These are phyloP conservation scores for Stellera chamaejasme DNA, from an alignment of 345 rosid species.

Conservation along the genomic window DNA sequence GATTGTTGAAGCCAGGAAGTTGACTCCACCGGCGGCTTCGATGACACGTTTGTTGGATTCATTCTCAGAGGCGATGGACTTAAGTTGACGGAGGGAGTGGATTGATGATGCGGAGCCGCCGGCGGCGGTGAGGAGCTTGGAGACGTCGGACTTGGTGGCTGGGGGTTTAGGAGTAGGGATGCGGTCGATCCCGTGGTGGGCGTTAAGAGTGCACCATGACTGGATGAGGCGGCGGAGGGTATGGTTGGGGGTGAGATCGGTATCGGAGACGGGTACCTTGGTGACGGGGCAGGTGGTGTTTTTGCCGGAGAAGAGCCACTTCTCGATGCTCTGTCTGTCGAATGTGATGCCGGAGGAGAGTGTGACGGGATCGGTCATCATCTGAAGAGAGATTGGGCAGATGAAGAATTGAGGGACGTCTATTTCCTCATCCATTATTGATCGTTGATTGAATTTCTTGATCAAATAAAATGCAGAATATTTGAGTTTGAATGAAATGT, in stretches of 20 bases:
- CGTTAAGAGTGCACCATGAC: slow-evolving; percentile 87
- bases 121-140: slow-evolving; percentile 39
- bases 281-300: slow-evolving; percentile 59
- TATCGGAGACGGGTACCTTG: slow-evolving; percentile 40
- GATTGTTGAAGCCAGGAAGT: slow-evolving; percentile 44
- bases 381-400: slow-evolving; percentile 65
- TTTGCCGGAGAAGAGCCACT: slow-evolving; percentile 50
- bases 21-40: slow-evolving; percentile 63
- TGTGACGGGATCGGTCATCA: slow-evolving; percentile 71
- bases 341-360: slow-evolving; percentile 59
- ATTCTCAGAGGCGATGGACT: slow-evolving; percentile 44
- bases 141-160: slow-evolving; percentile 5
- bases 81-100: slow-evolving; percentile 42
- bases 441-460: not conserved
- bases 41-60: slow-evolving; percentile 57
- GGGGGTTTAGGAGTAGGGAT: slow-evolving; percentile 16
- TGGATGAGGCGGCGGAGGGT: slow-evolving; percentile 82
- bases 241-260: slow-evolving; percentile 79
- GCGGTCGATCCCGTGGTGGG: slow-evolving; percentile 26
- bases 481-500: not conserved
- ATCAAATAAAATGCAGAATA: not conserved
- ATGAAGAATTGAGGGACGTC: slow-evolving; percentile 53
- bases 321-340: slow-evolving; percentile 59
- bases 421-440: slow-evolving; percentile 48
- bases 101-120: slow-evolving; percentile 31